Conservation (phyloP, 1,139 yeast species). For the Citeromyces siamensis region DNA sequence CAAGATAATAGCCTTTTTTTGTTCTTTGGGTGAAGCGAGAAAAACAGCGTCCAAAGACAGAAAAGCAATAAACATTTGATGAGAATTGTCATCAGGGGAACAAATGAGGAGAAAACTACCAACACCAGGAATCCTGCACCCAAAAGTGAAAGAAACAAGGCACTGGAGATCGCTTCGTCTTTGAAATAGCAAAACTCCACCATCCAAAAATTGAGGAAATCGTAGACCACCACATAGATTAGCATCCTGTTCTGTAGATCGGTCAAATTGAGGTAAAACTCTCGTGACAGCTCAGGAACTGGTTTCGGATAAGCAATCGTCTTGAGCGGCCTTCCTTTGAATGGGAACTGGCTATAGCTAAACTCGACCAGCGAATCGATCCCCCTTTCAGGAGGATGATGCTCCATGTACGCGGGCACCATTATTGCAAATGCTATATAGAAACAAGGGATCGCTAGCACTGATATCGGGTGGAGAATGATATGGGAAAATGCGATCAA, state of each 20-base stretch:
- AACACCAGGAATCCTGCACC: constrained; percentile 20
- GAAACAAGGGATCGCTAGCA: constrained; percentile 41
- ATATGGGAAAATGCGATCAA: constrained; percentile 42
- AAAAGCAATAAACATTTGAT: constrained; percentile 24
- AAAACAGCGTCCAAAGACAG: constrained; percentile 36
- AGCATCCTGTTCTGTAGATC: constrained; percentile 79
- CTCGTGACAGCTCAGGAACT: constrained; percentile 68
- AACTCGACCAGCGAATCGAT: constrained; percentile 14
- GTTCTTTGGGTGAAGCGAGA: constrained; percentile 41
- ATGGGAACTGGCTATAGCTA: constrained; percentile 36
- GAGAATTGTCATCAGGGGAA: constrained; percentile 6
- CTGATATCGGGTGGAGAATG: constrained; percentile 48
- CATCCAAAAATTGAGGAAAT: constrained; percentile 35
- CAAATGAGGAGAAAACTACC: constrained; percentile 19
- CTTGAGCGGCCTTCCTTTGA: constrained; percentile 38
- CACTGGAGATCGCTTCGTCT: constrained; percentile 50
- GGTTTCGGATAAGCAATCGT: constrained; percentile 51
- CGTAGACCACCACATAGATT: constrained; percentile 54
- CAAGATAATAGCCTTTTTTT: constrained; percentile 31
- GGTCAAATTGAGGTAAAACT: constrained; percentile 65
- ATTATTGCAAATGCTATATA: constrained; percentile 41
- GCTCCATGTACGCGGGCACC: constrained; percentile 55
- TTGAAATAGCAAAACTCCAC: constrained; percentile 51
- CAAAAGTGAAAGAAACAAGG: constrained; percentile 29
- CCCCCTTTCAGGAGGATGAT: constrained; percentile 22